Percentiles rank a stretch among this genome's conserved stretches.
Evolutionary conservation across 129 eudicot species (phyloP).

Genomic region (sunflower (Helianthus annuus)): DNA sequence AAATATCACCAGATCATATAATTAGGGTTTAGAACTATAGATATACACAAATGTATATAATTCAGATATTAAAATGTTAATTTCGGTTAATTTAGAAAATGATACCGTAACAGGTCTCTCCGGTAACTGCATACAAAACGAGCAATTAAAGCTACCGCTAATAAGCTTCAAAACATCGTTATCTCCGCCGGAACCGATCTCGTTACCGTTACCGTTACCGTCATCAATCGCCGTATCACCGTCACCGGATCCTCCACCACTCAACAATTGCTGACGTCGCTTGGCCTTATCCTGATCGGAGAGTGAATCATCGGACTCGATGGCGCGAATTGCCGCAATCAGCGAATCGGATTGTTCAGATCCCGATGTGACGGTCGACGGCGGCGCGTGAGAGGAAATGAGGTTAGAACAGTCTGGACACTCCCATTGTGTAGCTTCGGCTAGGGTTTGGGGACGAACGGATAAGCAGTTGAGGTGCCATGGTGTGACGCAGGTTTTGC

Average conservation of each 20-base stretch:
- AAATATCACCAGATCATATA: not conserved
- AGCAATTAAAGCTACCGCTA: conserved; percentile 62
- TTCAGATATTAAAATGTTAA: conserved; percentile 7
- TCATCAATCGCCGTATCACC: conserved; percentile 12
- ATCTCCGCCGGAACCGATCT: conserved; percentile 17
- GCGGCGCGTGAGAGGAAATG: conserved; percentile 24
- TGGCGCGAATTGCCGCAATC: conserved; percentile 58
- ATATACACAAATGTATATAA: not conserved
- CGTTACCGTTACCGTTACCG: not conserved
- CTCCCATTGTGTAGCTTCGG: conserved; percentile 50
- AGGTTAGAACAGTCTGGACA: conserved; percentile 81
- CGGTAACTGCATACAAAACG: conserved; percentile 80
- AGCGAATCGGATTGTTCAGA: conserved; percentile 34
- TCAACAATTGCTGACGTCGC: conserved; percentile 57
- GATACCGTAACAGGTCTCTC: conserved; percentile 76
- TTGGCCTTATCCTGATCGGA: conserved; percentile 73
- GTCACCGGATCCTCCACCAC: conserved; percentile 29
- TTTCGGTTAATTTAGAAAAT: conserved; percentile 4
- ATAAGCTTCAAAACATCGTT: conserved; percentile 54
- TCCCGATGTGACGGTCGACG: conserved; percentile 21
- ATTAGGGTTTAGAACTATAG: conserved; percentile 13
- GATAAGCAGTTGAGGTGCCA: conserved; percentile 80
- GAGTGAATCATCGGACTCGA: conserved; percentile 61
- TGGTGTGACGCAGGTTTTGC: conserved; percentile 76
- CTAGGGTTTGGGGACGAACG: conserved; percentile 49